Base-by-base conservation (phyloP, 441 rosid species). In the Euphorbia celastroides region DNA sequence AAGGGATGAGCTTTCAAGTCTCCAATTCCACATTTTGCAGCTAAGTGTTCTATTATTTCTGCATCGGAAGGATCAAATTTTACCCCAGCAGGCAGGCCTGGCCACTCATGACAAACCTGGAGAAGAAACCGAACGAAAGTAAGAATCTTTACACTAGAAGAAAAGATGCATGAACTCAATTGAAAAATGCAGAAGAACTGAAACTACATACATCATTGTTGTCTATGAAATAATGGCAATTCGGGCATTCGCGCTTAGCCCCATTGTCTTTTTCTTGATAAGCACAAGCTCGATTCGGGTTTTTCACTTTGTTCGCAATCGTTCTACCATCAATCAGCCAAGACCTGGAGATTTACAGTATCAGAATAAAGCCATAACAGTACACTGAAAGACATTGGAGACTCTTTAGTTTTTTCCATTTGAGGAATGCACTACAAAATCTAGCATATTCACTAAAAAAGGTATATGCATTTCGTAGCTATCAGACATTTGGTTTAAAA, bases 21-120 rank as follows among this genome's bases (percentile, higher is more conserved):
- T 60, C 86, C 88, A 67, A 80, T 65, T 50, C 94, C 88, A 64
- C 97, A 86, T 76, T 92, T 89, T 23, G 94, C 96, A 5, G 87
- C 92, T 68, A 94, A 64, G 68, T 87, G 93, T 22, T 87, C 86
- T 31, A 92, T 32, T 56, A 92, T 80, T 70, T 90, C 86, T 20
- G 66, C 78, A 81, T 92, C 98, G 67, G 97, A 72, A 5, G 99
- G 99, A 74, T 90, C 99, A 75, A 94, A 94, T 80, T 94, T 94
- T 8, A 94, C 97, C 60, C 99, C 99, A 68, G 72, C 83, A 19
- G 97, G 99, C 56, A 92, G 84, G 26, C 93, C 97, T 41, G 97
- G 97, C 92, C 96, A 94, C 58, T 88, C 91, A 22, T 66, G 66
- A 67, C 59, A 67, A 56, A 83, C 92, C 97, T 92, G 78, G 64